Base-by-base conservation (phyloP, 345 rosid species). In the Tarenaya hassleriana region DNA sequence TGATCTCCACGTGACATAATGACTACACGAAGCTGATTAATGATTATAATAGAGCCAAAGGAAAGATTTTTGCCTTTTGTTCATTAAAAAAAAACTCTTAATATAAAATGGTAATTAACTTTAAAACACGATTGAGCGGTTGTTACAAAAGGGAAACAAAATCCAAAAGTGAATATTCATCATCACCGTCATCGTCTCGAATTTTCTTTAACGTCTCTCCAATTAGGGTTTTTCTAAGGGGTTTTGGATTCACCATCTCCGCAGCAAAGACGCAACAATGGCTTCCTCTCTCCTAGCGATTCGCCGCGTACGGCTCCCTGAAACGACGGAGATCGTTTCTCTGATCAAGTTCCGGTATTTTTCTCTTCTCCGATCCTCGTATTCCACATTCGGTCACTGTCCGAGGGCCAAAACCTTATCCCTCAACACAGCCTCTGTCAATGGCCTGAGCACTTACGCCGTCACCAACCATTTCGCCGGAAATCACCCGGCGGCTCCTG, bases 201-300 rank as follows among this genome's bases (percentile, higher is more conserved):
- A 2, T n/a, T n/a, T n/a, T 37, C 41, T 37, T 37, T 8, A 37
- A 2, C 41, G n/a, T 8, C 41, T 10, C 17, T n/a, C n/a, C n/a
- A n/a, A 67, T 50, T 67, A 62, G 66, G 64, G 41, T 58, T 55
- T 44, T 33, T n/a, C n/a, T 0, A 34, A 61, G 61, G 71, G 76
- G 45, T 73, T 69, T 58, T 3, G 34, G 15, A 4, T 52, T 54
- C 15, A 32, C 60, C 55, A 52, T n/a, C n/a, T n/a, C n/a, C n/a
- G 38, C 52, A 5, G 35, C 18, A 6, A 14, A 10, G 14, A 29
- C 41, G 63, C 75, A 75, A 76, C 78, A 68, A 73, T n/a, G n/a
- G n/a, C n/a, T n/a, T n/a, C 80, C 52, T 78, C 78, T 57, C 73
- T 64, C 45, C 47, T 81, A 67, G 73, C 74, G 50, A 45, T 72